Conservation (phyloP, 73 alveolate genomes). For the Tetrahymena thermophila region DNA sequence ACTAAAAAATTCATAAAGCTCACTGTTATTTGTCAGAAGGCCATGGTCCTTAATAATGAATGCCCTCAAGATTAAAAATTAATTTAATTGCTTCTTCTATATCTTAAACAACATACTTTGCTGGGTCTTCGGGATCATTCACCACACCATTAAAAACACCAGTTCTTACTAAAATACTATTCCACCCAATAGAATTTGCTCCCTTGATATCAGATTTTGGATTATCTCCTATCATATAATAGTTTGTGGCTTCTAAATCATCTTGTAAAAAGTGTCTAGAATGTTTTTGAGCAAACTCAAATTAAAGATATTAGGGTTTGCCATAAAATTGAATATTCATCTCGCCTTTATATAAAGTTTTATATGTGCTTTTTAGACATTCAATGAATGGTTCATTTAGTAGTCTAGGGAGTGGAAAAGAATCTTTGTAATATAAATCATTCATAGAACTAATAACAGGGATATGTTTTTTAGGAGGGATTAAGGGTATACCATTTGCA, state of each 20-base stretch:
- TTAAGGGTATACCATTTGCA: not conserved
- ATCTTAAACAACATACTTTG: not conserved
- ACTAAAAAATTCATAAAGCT: too few species aligned
- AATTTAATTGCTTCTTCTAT: not conserved
- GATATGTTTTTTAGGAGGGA: not conserved
- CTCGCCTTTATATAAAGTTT: not conserved
- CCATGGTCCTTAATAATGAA: not conserved
- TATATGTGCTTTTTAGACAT: not conserved
- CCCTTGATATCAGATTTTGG: conserved; percentile 10
- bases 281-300: not conserved
- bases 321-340: not conserved
- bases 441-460: not conserved
- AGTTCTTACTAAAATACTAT: conserved; percentile 4
- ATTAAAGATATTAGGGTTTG: not conserved
- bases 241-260: not conserved
- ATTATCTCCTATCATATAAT: not conserved
- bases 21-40: not conserved
- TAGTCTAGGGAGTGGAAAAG: not conserved
- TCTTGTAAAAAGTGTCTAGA: not conserved
- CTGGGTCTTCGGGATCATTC: not conserved
- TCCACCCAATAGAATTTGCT: not conserved
- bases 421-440: not conserved
- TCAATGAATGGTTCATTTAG: not conserved
- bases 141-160: not conserved
- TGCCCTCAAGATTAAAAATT: not conserved